Evolutionary conservation across 371 early-diverging fungal species (phyloP), one percentile per base, ranked within the genome.

Genomic region (Mortierella sp.): DNA sequence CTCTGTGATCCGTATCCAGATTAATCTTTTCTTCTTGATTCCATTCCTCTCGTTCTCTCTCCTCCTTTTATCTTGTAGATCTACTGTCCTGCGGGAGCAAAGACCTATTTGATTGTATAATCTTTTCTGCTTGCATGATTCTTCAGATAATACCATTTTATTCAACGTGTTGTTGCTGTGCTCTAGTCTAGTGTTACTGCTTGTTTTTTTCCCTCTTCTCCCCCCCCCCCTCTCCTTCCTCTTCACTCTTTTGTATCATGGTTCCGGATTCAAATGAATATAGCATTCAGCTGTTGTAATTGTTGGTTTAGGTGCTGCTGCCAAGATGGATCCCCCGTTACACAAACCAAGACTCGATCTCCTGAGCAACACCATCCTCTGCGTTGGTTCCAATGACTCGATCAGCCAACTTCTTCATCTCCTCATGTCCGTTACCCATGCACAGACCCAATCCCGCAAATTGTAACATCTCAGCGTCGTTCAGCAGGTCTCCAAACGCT

Each of bases 401-500:
- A 46, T 69, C 63, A 10, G 76, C 76, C 43, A 69, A 27, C 14
- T 1, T 45, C 34, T 76, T 76, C 70, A 76, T 61, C 8, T 65
- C 66, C n/a, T 61, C 66, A 26, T 76, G 76, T 4, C 76, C 76
- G 27, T 76, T 76, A 30, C 63, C 76, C 76, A 76, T 76, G 19
- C 69, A 69, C 8, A 69, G 42, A 0, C 76, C 76, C 55, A 70
- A 56, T 46, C 86, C 86, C 16, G 86, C 84, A 68, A 61, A 84
- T 42, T 80, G 68, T 14, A 86, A 63, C 86, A 86, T 86, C 61
- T 84, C 83, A 19, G 74, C 70, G 57, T 86, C 86, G 50, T 86
- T 86, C n/a, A 84, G 73, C 78, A 84, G 79, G 55, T 86, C 86
- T 27, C 86, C 86, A 70, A 86, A 86, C 0, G 86, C 86, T 26